phyloP scores from a whole-genome alignment of 108 stramenopile species.

The Stephanodiscus triporus region DNA sequence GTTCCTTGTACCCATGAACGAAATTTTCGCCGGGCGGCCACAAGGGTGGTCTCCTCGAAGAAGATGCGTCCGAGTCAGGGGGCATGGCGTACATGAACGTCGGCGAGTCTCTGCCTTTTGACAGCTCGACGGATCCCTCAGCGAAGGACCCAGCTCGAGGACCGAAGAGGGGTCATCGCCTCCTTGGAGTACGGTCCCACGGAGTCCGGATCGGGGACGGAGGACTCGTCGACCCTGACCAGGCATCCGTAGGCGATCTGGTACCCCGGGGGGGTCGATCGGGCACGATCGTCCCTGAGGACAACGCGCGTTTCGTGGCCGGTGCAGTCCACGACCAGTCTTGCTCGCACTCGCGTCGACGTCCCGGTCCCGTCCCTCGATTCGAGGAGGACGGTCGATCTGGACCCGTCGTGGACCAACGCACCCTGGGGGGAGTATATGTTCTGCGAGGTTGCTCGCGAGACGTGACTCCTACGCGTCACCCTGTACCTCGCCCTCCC shows the following conservation, averaged over 20 bases:
- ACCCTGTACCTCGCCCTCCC: constrained; percentile 56
- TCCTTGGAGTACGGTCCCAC: constrained; percentile 92
- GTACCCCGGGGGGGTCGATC: constrained; percentile 73
- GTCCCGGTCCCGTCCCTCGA: constrained; percentile 42
- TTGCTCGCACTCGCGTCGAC: constrained; percentile 67
- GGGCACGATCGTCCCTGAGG: constrained; percentile 69
- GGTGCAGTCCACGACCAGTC: constrained; percentile 90
- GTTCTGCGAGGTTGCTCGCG: constrained; percentile 73
- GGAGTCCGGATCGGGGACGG: constrained; percentile 47
- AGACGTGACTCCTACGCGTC: constrained; percentile 69
- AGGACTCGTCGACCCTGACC: constrained; percentile 73
- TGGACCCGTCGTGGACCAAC: constrained; percentile 67
- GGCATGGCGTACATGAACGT: constrained; percentile 99
- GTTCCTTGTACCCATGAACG: constrained; percentile 92
- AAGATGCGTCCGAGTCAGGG: constrained; percentile 75
- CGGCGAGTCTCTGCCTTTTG: constrained; percentile 65
- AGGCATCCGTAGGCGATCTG: constrained; percentile 95
- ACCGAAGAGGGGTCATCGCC: constrained; percentile 96
- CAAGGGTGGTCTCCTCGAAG: constrained; percentile 94
- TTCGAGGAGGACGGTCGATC: constrained; percentile 63
- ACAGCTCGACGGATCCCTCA: constrained; percentile 37
- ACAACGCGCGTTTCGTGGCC: constrained; percentile 91
- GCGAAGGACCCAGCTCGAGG: constrained; percentile 92
- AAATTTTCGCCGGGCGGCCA: constrained; percentile 90
- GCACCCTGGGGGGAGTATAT: constrained; percentile 73